Evolutionary conservation across 2,329 filamentous ascomycete species (phyloP).

Genomic region (Geoglossum cookeanum): DNA sequence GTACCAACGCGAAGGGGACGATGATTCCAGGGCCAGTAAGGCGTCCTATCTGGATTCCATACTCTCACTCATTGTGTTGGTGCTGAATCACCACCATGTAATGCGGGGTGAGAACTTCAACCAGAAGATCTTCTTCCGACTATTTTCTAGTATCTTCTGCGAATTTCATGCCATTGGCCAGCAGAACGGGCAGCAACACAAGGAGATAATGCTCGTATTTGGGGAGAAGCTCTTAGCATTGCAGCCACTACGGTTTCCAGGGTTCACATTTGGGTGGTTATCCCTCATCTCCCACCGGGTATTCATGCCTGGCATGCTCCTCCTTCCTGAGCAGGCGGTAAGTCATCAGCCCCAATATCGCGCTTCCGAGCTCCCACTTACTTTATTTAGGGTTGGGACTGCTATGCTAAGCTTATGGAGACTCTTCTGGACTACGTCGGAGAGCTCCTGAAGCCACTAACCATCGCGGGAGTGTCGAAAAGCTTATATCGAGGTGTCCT

Average conservation of each 20-base stretch:
- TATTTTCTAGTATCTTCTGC: conserved; percentile 69
- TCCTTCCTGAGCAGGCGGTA: conserved; percentile 37
- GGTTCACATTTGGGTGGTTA: conserved; percentile 74
- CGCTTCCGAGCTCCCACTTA: neutral
- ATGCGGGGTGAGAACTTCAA: conserved; percentile 68
- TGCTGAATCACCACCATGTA: conserved; percentile 71
- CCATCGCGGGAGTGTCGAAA: conserved; percentile 49
- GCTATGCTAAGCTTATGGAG: conserved; percentile 54
- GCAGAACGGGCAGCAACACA: conserved; percentile 39
- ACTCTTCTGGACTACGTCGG: conserved; percentile 55
- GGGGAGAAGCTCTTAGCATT: conserved; percentile 53
- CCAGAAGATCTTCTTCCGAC: conserved; percentile 74
- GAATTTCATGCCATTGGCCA: conserved; percentile 44
- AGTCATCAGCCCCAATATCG: neutral
- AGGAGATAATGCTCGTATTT: conserved; percentile 52
- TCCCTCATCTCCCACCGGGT: conserved; percentile 65
- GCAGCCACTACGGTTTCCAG: conserved; percentile 58
- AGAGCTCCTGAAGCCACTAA: conserved; percentile 57
- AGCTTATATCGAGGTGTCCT: conserved; percentile 71
- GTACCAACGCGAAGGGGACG: conserved; percentile 44
- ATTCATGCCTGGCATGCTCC: conserved; percentile 63
- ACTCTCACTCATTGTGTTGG: conserved; percentile 55
- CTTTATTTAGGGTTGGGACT: conserved; percentile 43
- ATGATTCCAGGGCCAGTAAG: conserved; percentile 41
- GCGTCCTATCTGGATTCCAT: conserved; percentile 58